Evolutionary conservation across 306 rosid species (phyloP).

Genomic region (Vigna reflexopilosa): DNA sequence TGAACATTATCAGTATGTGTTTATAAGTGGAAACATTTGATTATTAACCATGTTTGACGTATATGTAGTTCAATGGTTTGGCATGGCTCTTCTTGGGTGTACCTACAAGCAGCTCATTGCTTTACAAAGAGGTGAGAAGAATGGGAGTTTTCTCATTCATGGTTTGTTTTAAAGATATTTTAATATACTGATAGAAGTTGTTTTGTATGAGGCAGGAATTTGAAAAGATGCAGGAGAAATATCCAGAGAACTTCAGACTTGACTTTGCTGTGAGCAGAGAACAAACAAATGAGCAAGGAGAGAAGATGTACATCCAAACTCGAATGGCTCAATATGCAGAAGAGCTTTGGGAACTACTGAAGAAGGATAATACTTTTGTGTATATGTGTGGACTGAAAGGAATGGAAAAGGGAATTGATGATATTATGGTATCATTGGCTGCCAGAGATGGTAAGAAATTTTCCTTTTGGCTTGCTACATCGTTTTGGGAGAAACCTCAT

Average conservation of each 20-base stretch:
- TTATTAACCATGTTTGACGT: conserved; percentile 33
- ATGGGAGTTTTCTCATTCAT: neutral
- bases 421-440: conserved; percentile 85
- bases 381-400: conserved; percentile 98
- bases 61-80: conserved; percentile 77
- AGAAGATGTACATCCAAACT: conserved; percentile 89
- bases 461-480: neutral
- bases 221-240: conserved; percentile 81
- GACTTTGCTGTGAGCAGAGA: conserved; percentile 89
- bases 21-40: conserved; percentile 3
- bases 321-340: conserved; percentile 93
- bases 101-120: conserved; percentile 85
- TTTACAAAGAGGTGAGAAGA: conserved; percentile 77
- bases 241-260: conserved; percentile 61
- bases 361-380: conserved; percentile 82
- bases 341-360: conserved; percentile 86
- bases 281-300: conserved; percentile 78
- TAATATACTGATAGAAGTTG: conserved; percentile 2
- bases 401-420: conserved; percentile 97
- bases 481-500: conserved; percentile 5
- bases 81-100: conserved; percentile 96
- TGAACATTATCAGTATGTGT: neutral
- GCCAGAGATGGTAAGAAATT: conserved; percentile 76
- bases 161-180: neutral
- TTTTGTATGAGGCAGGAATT: conserved; percentile 60